Conservation (phyloP, 208 protist genomes). For the Acanthamoeba divionensis region DNA sequence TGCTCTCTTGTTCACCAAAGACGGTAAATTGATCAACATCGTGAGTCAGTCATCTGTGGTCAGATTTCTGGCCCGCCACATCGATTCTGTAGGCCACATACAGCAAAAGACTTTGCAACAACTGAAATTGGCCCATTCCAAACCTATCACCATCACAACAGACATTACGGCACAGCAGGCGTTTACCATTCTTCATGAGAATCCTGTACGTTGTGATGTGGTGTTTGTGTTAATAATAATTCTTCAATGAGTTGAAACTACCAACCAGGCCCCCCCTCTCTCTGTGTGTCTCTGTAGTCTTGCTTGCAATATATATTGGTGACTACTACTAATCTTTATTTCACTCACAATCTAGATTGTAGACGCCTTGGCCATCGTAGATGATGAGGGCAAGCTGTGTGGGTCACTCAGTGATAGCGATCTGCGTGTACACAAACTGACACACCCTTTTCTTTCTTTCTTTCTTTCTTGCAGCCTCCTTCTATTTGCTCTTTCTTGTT, state of each 20-base stretch:
- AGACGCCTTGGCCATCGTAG: not conserved
- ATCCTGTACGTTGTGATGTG: too few relatives aligned
- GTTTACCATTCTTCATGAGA: not conserved
- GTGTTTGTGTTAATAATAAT: too few relatives aligned
- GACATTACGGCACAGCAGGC: not conserved
- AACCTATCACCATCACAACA: not conserved
- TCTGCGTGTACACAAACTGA: not conserved
- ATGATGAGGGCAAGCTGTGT: constrained; percentile 39
- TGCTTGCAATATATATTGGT: too few relatives aligned
- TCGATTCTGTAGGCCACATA: not conserved
- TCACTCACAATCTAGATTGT: not conserved
- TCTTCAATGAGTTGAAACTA: too few relatives aligned
- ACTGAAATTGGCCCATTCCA: not conserved
- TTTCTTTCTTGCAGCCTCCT: not conserved
- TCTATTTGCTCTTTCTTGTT: not conserved
- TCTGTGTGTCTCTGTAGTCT: too few relatives aligned
- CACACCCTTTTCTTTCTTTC: not conserved
- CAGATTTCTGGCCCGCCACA: not conserved
- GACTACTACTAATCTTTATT: not conserved
- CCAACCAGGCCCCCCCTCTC: too few relatives aligned
- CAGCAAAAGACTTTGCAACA: not conserved
- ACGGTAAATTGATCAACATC: not conserved
- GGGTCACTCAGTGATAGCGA: constrained; percentile 12
- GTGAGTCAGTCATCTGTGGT: constrained; percentile 25
- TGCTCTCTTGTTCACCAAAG: not conserved